Evolutionary conservation across 768 basidiomycete genomes (phyloP), one percentile per base, ranked within the genome.

Genomic region (Pisolithus tinctorius): DNA sequence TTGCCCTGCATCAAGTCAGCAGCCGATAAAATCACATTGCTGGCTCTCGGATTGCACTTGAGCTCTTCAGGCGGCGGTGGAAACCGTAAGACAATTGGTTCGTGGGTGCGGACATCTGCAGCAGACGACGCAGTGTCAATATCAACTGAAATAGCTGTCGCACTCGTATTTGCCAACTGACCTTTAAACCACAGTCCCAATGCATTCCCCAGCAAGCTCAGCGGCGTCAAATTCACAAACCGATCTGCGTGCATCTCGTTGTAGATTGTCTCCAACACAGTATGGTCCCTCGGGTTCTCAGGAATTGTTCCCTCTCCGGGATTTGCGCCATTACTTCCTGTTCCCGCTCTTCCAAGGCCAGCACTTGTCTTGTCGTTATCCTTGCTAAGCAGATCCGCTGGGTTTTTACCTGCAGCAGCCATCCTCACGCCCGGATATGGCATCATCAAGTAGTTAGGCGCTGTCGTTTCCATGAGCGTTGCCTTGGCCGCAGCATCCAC

Each of bases 151-250:
- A 47, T 7, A 49, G 47, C 37, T n/a, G 52, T 26, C 46, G 47
- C 27, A 46, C 39, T 47, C 29, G 13, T 13, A 34, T 34, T 13
- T 34, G 34, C 34, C 36, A 16, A 62, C 71, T 54, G 52, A 82
- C 86, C 81, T 67, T 73, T 75, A 60, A 89, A 84, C 66, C 85
- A 77, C 49, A 80, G 59, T 13, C 77, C 74, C 16, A 88, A 63
- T 7, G 73, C 70, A 55, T 81, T 83, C 13, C 74, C 69, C 46
- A 89, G 65, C 39, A 88, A 56, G 1, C 83, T 81, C 14, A 87
- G 62, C 2, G 86, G 86, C 23, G 78, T 68, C 2, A 78, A 65
- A 60, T 88, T 88, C 58, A 89, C 81, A 58, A 85, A 88, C 34
- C 84, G 70, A 13, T 79, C 71, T 5, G 77, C 77, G 26, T 87